Base-by-base conservation (phyloP, 1,139 yeast species). In the Nadsonia commutata region DNA sequence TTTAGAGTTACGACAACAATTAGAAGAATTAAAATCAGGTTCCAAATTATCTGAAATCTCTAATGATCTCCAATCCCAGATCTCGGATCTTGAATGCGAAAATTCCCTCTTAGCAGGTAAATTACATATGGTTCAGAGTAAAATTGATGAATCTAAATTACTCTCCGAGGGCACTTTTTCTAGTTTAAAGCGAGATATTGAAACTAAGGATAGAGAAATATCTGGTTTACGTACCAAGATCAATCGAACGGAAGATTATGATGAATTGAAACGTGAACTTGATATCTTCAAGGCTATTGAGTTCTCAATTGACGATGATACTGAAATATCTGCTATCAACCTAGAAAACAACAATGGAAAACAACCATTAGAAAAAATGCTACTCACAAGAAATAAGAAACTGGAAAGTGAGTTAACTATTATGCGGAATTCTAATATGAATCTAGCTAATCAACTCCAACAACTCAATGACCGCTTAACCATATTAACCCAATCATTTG, bases 241-340 rank as follows among this genome's bases (percentile, higher is more conserved):
- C 53, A 93, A 83, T 50, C 66, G 72, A 13, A 74, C 83, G 60
- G 86, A 82, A 54, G 88, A 80, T 56, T 88, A 88, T 59, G 86
- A 81, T 45, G 86, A 82, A 51, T 61, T 88, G 42, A 86, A 84
- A 58, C 73, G 74, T 42, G 96, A 88, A 55, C 65, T 88, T 48
- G 72, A 70, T 18, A 73, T 85, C 22, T 61, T 88, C 49, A 77
- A 83, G 39, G 48, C 44, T 9, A 57, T 50, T 18, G 52, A 52
- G 11, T 54, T 84, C 62, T 90, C 79, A 45, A 17, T 69, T 19
- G 62, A 60, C 13, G 56, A 52, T 20, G 47, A 51, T 4, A 64
- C 62, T 36, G 63, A 56, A 2, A 13, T 38, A 33, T 63, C 33
- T 16, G 23, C 9, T 21, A 38, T 20, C 19, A 31, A 18, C 7